Evolutionary conservation across 176 grass and related monocot species (phyloP).

Genomic region (Ensete ventricosum): DNA sequence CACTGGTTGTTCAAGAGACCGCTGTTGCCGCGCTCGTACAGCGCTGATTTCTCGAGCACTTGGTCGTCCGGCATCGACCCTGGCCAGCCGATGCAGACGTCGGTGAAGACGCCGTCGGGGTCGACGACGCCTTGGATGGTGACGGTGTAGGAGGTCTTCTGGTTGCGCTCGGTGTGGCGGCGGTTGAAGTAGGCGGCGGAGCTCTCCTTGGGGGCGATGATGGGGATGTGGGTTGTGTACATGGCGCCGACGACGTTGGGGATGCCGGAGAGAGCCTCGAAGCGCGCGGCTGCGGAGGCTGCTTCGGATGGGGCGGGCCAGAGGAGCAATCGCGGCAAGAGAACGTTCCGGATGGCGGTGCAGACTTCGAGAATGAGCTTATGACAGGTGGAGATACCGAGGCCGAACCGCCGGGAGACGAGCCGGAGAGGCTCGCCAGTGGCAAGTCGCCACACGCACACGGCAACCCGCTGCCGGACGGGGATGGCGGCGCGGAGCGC

Average conservation of each 20-base stretch:
- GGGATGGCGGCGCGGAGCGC: slow-evolving; percentile 73
- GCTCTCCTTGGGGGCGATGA: slow-evolving; percentile 68
- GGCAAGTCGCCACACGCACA: slow-evolving; percentile 75
- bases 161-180: slow-evolving; percentile 70
- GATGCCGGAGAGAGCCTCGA: slow-evolving; percentile 46
- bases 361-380: slow-evolving; percentile 86
- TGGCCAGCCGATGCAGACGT: slow-evolving; percentile 60
- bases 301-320: slow-evolving; percentile 36
- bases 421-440: slow-evolving; percentile 63
- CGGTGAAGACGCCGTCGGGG: slow-evolving; percentile 57
- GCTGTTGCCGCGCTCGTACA: slow-evolving; percentile 44
- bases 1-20: slow-evolving; percentile 37
- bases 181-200: slow-evolving; percentile 70
- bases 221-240: slow-evolving; percentile 78
- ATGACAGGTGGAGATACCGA: slow-evolving; percentile 84
- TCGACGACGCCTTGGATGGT: slow-evolving; percentile 74
- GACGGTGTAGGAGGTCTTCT: slow-evolving; percentile 72
- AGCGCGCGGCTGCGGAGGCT: slow-evolving; percentile 16
- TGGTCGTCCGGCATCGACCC: slow-evolving; percentile 55
- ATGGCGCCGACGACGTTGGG: slow-evolving; percentile 56
- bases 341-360: slow-evolving; percentile 51
- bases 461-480: slow-evolving; percentile 66
- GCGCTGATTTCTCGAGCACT: slow-evolving; percentile 48
- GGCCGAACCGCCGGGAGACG: slow-evolving; percentile 63
- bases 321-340: slow-evolving; percentile 49